These are phyloP conservation scores for Amauroascus niger DNA, from an alignment of 2,329 filamentous ascomycete genomes.

Conservation along the genomic window DNA sequence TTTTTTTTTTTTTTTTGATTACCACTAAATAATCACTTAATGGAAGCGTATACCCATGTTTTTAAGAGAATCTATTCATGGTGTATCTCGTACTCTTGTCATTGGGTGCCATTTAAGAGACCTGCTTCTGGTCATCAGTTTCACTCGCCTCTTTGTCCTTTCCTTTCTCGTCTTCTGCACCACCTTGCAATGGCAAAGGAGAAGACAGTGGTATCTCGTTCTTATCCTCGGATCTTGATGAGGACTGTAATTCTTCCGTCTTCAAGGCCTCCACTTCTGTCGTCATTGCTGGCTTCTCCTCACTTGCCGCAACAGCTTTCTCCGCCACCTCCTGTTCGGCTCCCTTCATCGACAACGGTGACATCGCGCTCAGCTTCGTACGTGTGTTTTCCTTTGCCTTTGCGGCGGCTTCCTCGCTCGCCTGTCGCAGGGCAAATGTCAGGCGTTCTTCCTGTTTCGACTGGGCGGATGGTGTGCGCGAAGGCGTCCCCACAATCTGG, in stretches of 20 bases:
- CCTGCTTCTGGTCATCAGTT: neutral
- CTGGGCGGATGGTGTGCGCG: constrained; percentile 23
- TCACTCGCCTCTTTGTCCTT: neutral
- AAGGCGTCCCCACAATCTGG: constrained; percentile 34
- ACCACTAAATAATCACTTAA: neutral
- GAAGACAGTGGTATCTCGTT: neutral
- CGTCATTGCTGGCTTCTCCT: constrained; percentile 16
- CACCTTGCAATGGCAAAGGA: neutral
- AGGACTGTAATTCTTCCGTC: constrained; percentile 24
- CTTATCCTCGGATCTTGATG: neutral
- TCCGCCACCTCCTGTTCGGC: constrained; percentile 18
- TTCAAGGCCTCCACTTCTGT: constrained; percentile 11
- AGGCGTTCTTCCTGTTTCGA: constrained; percentile 30
- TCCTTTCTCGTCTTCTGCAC: neutral
- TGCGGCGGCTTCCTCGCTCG: constrained; percentile 33
- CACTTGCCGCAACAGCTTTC: constrained; percentile 9
- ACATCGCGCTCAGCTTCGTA: constrained; percentile 7
- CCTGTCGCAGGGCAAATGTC: constrained; percentile 37
- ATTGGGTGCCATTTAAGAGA: neutral
- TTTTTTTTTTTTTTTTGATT: neutral
- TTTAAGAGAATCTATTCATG: neutral
- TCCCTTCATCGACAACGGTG: constrained; percentile 9
- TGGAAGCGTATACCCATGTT: neutral
- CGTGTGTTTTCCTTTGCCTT: constrained; percentile 27
- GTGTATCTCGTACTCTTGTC: neutral